Base-by-base conservation (phyloP, 2,329 filamentous ascomycete species). In the Fusarium dimerum region DNA sequence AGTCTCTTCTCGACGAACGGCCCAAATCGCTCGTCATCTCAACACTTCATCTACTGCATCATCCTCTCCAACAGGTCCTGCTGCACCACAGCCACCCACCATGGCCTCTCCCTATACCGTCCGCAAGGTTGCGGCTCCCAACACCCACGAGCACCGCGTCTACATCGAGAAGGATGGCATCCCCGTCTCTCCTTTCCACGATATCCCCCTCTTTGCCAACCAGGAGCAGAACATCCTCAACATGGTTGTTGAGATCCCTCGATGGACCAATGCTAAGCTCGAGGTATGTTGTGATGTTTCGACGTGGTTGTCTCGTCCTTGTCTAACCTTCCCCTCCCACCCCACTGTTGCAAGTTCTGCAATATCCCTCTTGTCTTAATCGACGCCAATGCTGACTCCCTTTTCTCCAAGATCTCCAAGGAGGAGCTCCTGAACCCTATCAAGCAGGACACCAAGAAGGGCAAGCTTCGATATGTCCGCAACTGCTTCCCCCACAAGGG, bases 401-500 rank as follows among this genome's bases (percentile, higher is more conserved):
- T 40, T 30, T 29, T 41, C n/a, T 45, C 32, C 34, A 41, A 97
- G 92, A 97, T 97, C 82, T 96, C 89, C 82, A 97, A 97, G 84
- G 92, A 97, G 73, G 94, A 99, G 78, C 84, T 89, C 71, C 88
- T 97, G 74, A 97, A 97, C 84, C 93, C 93, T 73, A 96, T 97
- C 83, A 97, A 97, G 88, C 94, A 99, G 83, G 94, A 99, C 76
- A 85, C 86, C 77, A 97, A 99, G 89, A 97, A 99, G 85, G 94
- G 93, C 85, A 97, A 97, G 86, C 92, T 97, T 70, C 90, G 94
- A 72, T 99, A 88, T 75, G 94, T 99, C 74, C 92, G 94, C 80
- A 99, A 99, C 88, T 99, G 94, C 88, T 99, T 99, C 86, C 94
- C 94, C 68, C 94, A 99, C 89, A 97, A 99, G 86, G 94, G 94